Base-by-base conservation (phyloP, 2,329 filamentous ascomycete species). In the Pestalotiopsis sp. region DNA sequence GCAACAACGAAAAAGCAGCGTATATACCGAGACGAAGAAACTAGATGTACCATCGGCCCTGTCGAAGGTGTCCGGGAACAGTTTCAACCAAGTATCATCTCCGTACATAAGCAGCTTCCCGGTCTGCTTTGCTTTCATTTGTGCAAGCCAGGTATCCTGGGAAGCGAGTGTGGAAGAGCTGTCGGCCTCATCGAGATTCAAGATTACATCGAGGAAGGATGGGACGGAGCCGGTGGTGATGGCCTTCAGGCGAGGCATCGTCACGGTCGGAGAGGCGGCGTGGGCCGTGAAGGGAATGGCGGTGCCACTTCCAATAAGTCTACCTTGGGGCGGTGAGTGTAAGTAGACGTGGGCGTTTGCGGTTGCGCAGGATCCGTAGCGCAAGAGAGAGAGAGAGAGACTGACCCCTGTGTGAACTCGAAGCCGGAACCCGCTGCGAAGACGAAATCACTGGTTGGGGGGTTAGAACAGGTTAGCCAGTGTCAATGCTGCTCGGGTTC, bases 171-270 rank as follows among this genome's bases (percentile, higher is more conserved):
- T 95, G 0, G 96, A 97, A 14, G 92, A 92, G 3, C 93, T 95
- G 78, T 99, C 96, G 20, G 91, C 94, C 81, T 99, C 96, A 72
- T 97, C 93, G 78, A 99, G 93, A 77, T 98, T 99, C 69, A 99
- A 87, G 70, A 99, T 97, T 17, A 98, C 92, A 79, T 99, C 96
- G 70, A 98, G 89, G 80, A 99, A 99, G 2, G 95, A 98, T 3
- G 96, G 96, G n/a, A 97, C 96, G 1, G 95, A 98, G 70, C 96
- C 96, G 1, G 96, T 98, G 0, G 96, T 99, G 72, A 99, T 94
- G 63, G 96, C 94, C 82, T 99, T 99, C 75, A 99, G 91, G 71
- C 95, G 91, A 57, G 96, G 96, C 96, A 99, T 98, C 20, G 96
- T 99, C 70, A 99, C 95, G 7, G 96, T 99, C 2, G 96, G 96